Evolutionary conservation across 768 basidiomycete genomes (phyloP), one percentile per base, ranked within the genome.

Genomic region (Trametopsis cervina): DNA sequence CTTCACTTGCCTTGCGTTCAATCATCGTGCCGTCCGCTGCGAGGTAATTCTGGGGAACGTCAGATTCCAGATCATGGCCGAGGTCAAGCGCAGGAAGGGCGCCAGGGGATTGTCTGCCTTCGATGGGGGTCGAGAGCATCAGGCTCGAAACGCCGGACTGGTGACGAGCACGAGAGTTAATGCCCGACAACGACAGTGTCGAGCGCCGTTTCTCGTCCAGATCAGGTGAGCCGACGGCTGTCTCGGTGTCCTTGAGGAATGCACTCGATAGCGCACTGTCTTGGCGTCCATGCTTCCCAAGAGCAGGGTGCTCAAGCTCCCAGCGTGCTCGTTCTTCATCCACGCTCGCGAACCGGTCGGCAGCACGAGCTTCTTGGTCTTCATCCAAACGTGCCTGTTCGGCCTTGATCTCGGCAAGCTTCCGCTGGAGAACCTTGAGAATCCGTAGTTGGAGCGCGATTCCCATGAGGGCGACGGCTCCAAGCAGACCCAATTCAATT

Each of bases 401-500:
- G 52, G 78, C 79, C 50, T 77, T 73, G 49, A 92, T 88, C 68
- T 94, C 88, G 54, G 74, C 75, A 41, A 94, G 69, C 64, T 90
- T 89, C 53, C 74, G 73, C 61, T 84, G 83, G 13, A 98, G 80
- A 38, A 89, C 75, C 49, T 78, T 78, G 52, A 92, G 78, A 53
- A 96, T 81, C 45, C 88, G 85, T 58, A 93, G 76, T 66, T 97
- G 95, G 40, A 96, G 85, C 2, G 93, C 89, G 23, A 83, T 79
- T 37, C 91, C 90, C 81, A 89, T 88, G 46, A 95, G 69, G 21
- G 88, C 73, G 35, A 94, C 72, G 2, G 91, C 90, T 38, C 74
- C 89, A 50, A 91, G 79, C 56, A 96, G 77, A 23, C 92, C 94
- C 24, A 97, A 75, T 61, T 96, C 94, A 50, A 97, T 92, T 61